Evolutionary conservation across 176 grass and related monocot species (phyloP), one percentile per base, ranked within the genome.

Genomic region (Phyllostachys edulis): DNA sequence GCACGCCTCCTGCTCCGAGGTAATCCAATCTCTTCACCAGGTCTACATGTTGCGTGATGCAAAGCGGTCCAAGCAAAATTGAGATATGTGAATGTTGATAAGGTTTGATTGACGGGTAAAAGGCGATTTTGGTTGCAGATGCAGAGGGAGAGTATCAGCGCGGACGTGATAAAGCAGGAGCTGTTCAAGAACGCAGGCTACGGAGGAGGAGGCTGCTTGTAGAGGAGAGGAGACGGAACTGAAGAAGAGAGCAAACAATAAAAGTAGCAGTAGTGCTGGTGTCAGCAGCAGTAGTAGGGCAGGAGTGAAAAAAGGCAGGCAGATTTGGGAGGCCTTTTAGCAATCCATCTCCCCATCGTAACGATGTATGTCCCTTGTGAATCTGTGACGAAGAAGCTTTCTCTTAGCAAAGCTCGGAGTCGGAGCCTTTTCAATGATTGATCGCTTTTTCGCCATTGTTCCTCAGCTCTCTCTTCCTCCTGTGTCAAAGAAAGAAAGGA

Each of bases 1-100:
- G 96, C 96, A 95, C 80, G 96, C 96, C 16, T 94, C 91, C 75
- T 98, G 96, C 89, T 95, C 93, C 11, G 96, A 95, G 89, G 96
- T 97, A 86, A 86, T 13, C 15, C 24, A 47, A 47, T 14, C 11
- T 45, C 44, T 12, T 45, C 44, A 45, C 44, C 44, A 45, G 2
- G 44, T 11, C 44, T 45, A 45, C 44, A 45, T 45, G 44, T 45
- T 45, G 44, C 44, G 10, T 12, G 11, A 45, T 45, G 9, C 9
- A 45, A 45, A 45, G 9, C 2, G 42, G 42, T 2, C 3, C 32
- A 4, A 59, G 12, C 37, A 41, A 18, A 55, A 20, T 77, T 0
- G 38, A 51, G 11, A 34, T 2, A 34, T 34, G 32, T 2, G 32
- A 34, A 34, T 34, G 32, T 34, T 34, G 32, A 34, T 34, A 34